phyloP scores from a whole-genome alignment of 352 stramenopile genomes.

The Saprolegnia parasitica region DNA sequence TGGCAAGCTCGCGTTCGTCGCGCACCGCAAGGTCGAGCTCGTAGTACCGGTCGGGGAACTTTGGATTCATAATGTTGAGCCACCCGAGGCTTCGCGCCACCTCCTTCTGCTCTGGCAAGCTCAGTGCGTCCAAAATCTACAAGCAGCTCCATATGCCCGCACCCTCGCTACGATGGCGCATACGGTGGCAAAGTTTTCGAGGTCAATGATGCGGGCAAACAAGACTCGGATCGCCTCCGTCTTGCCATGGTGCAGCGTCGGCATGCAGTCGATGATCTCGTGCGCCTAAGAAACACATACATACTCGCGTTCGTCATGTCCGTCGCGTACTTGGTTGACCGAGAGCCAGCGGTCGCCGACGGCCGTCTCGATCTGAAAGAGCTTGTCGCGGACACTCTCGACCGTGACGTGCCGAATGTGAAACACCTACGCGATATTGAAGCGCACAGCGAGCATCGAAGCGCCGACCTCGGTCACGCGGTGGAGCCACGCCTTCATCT shows the following conservation, averaged over 20 bases:
- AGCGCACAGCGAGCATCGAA: not conserved
- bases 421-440: slow-evolving; percentile 18
- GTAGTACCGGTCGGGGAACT: slow-evolving; percentile 63
- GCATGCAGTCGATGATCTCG: slow-evolving; percentile 75
- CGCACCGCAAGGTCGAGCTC: slow-evolving; percentile 58
- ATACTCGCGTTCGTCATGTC: not conserved
- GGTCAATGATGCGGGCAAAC: slow-evolving; percentile 69
- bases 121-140: slow-evolving; percentile 51
- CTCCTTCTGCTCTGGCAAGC: slow-evolving; percentile 42
- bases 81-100: slow-evolving; percentile 53
- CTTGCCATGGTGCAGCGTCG: slow-evolving; percentile 45
- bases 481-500: slow-evolving; percentile 19
- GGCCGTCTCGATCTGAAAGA: slow-evolving; percentile 77
- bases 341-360: slow-evolving; percentile 74
- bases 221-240: slow-evolving; percentile 65
- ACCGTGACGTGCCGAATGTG: slow-evolving; percentile 35
- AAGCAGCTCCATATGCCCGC: no score
- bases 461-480: slow-evolving; percentile 9
- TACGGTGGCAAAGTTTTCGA: slow-evolving; percentile 45
- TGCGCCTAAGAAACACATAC: slow-evolving; percentile 42
- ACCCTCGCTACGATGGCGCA: not conserved
- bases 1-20: slow-evolving; percentile 76
- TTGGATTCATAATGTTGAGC: slow-evolving; percentile 80
- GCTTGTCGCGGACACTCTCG: slow-evolving; percentile 56
- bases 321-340: slow-evolving; percentile 13